A percentile compares a stretch with the other conserved stretches of the same genome.
These are phyloP conservation scores for Novymonas esmeraldas DNA, from an alignment of 208 protist genomes.

Conservation along the genomic window DNA sequence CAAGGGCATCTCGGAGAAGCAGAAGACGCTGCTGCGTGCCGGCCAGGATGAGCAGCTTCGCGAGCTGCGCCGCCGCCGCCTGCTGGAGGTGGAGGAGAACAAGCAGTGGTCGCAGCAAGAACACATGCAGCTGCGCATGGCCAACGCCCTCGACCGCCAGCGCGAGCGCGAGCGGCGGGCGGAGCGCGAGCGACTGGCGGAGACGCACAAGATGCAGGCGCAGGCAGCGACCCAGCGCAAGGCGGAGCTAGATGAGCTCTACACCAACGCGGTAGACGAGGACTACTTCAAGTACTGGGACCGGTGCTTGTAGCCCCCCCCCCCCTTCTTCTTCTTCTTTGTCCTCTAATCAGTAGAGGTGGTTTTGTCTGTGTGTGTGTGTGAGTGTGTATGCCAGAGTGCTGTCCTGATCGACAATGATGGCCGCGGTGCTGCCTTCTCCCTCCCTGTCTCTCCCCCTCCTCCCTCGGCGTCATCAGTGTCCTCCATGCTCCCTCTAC, in stretches of 20 bases:
- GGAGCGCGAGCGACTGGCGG: slow-evolving; percentile 61
- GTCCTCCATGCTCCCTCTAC: slow-evolving; percentile 1
- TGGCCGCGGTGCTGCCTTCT: neutral
- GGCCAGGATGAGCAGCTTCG: slow-evolving; percentile 83
- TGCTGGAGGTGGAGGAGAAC: slow-evolving; percentile 88
- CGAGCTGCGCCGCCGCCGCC: slow-evolving; percentile 74
- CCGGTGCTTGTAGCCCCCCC: slow-evolving; percentile 55
- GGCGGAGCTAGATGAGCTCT: slow-evolving; percentile 73
- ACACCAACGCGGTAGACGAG: slow-evolving; percentile 89
- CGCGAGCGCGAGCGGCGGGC: slow-evolving; percentile 78
- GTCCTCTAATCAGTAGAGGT: neutral
- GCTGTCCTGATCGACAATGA: no score
- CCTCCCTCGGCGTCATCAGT: neutral
- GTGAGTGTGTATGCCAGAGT: slow-evolving; percentile 3
- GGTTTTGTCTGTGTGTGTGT: neutral
- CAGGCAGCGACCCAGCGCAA: slow-evolving; percentile 50
- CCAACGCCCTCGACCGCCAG: slow-evolving; percentile 85
- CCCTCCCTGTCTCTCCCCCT: neutral
- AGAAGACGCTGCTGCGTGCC: slow-evolving; percentile 55
- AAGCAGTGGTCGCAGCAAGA: slow-evolving; percentile 90
- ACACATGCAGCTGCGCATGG: slow-evolving; percentile 90
- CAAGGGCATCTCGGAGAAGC: slow-evolving; percentile 72
- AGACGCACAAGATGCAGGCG: slow-evolving; percentile 71
- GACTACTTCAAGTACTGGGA: slow-evolving; percentile 94
- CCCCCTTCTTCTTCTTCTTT: neutral